Base-by-base conservation (phyloP, 2,329 filamentous ascomycete genomes). In the Exophiala oligosperma region DNA sequence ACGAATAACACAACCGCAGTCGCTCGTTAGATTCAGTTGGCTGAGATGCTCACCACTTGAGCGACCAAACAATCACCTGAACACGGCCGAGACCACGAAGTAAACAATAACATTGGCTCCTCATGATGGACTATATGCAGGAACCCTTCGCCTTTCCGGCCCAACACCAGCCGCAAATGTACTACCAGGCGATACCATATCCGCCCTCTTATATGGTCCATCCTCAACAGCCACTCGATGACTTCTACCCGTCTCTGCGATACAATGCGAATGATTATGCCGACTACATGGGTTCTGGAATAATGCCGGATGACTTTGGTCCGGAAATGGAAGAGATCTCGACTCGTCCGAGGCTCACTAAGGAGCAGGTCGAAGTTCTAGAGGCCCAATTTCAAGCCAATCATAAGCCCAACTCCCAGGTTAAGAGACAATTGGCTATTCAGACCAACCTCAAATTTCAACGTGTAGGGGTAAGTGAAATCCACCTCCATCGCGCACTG, bases 361-460 rank as follows among this genome's bases (percentile, higher is more conserved):
- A 79, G 61, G 78, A 81, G 58, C 78, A 81, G 70, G 76, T 80
- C 40, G 77, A 79, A 63, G 76, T 76, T 3, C 66, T 81, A 26
- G 78, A 81, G 65, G 70, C 73, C 41, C 76, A 80, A 54, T 81
- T 80, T 59, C 76, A 77, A 64, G 73, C 76, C 37, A 77, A 79
- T 59, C 77, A 77, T 37, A 81, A 80, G 64, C 78, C 78, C 8
- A 80, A 75, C 61, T 79, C 76, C 65, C 77, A 77, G 60, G 71
- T 76, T 48, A 81, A 80, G 69, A 76, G 76, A 56, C 73, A 78
- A 68, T 71, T 81, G 62, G 78, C 78, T 1, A 69, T 74, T 56
- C 75, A 77, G 61, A 79, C 78, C 8, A 79, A 78, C 44, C 69
- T 81, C 47, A 78, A 76, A 53, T 68, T 79, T 43, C 76, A 75